Evolutionary conservation across 2,329 filamentous ascomycete genomes (phyloP).

Genomic region (Didymosphaeria variabile): DNA sequence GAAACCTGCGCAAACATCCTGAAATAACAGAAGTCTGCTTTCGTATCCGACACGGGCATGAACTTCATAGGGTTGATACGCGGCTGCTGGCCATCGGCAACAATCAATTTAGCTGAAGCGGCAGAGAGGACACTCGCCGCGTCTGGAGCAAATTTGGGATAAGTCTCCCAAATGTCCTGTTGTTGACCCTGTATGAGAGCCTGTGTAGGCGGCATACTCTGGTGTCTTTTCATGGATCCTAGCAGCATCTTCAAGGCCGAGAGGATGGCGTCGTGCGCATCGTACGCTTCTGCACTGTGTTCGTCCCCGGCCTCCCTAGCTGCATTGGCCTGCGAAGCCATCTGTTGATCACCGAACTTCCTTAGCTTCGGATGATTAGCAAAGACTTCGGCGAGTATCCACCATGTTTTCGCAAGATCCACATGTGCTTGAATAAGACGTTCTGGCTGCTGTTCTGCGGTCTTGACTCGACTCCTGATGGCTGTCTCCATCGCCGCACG

Average conservation of each 20-base stretch:
- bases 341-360: slow-evolving; percentile 35
- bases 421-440: slow-evolving; percentile 78
- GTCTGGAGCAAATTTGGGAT: slow-evolving; percentile 77
- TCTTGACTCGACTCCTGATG: slow-evolving; percentile 70
- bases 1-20: slow-evolving; percentile 78
- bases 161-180: slow-evolving; percentile 81
- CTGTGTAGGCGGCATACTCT: slow-evolving; percentile 71
- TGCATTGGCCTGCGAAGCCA: slow-evolving; percentile 31
- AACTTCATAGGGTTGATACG: slow-evolving; percentile 66
- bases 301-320: slow-evolving; percentile 54
- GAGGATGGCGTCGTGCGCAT: slow-evolving; percentile 63
- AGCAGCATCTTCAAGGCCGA: slow-evolving; percentile 77
- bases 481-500: slow-evolving; percentile 77
- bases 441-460: slow-evolving; percentile 61
- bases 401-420: slow-evolving; percentile 85
- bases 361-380: slow-evolving; percentile 43
- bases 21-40: slow-evolving; percentile 79
- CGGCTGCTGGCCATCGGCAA: slow-evolving; percentile 56
- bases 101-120: slow-evolving; percentile 53
- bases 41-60: slow-evolving; percentile 79
- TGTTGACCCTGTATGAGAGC: slow-evolving; percentile 81
- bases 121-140: slow-evolving; percentile 75
- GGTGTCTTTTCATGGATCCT: slow-evolving; percentile 85
- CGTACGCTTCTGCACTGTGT: slow-evolving; percentile 57
- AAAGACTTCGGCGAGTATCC: slow-evolving; percentile 68